phyloP scores from a whole-genome alignment of 306 rosid genomes.

The Vigna hirtella region DNA sequence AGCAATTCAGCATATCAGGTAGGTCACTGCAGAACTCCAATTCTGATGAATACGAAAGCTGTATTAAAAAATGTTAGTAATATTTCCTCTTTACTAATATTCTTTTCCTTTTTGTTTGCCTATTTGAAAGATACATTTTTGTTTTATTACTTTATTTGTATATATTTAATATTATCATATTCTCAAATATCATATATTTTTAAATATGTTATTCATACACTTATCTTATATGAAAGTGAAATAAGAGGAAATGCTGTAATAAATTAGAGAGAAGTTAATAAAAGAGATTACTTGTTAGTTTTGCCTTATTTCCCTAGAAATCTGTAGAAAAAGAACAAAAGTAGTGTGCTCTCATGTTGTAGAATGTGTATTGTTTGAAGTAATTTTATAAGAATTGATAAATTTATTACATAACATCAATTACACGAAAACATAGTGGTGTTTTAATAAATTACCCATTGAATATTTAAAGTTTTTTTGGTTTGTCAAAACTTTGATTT shows the following conservation, averaged over 20 bases:
- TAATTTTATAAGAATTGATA: no score
- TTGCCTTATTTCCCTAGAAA: background rate
- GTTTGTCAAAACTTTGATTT: no score
- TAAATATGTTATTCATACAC: background rate
- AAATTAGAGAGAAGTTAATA: background rate
- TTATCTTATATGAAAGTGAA: no score
- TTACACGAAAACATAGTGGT: background rate
- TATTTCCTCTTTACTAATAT: background rate
- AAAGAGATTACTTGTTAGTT: background rate
- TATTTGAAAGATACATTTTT: background rate
- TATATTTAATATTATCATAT: background rate
- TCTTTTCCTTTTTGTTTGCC: background rate
- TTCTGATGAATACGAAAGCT: background rate
- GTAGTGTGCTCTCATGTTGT: background rate
- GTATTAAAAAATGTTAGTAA: background rate
- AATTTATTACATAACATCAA: background rate
- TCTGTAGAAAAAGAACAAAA: background rate
- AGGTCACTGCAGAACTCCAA: background rate
- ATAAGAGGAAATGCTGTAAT: background rate
- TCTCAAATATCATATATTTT: background rate
- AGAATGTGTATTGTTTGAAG: background rate
- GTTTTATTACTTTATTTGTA: background rate
- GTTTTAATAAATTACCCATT: background rate
- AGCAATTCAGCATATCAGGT: background rate
- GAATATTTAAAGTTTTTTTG: background rate